A percentile compares a stretch with the other conserved stretches of the same genome.
Conservation (phyloP, 225 moss, liverwort and hornwort species). For the Sphagnum tenellum region DNA sequence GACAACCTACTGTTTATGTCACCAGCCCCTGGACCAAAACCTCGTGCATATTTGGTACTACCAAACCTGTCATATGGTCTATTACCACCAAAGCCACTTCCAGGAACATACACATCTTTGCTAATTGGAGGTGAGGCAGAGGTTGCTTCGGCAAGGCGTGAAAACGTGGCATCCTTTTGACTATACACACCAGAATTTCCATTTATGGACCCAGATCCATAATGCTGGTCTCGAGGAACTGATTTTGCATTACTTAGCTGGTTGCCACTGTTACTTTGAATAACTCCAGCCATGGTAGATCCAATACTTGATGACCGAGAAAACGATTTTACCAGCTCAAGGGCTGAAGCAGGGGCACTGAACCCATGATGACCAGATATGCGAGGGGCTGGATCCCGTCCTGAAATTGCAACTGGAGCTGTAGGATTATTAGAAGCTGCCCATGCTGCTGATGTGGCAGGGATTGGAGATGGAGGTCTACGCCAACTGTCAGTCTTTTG, state of each 20-base stretch:
- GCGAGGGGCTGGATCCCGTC: constrained; percentile 56
- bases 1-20: constrained; percentile 54
- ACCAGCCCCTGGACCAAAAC: constrained; percentile 34
- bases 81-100: constrained; percentile 44
- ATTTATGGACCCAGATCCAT: constrained; percentile 57
- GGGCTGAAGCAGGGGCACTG: constrained; percentile 65
- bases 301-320: constrained; percentile 75
- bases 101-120: constrained; percentile 27
- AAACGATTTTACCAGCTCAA: constrained; percentile 90
- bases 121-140: constrained; percentile 14
- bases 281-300: constrained; percentile 46
- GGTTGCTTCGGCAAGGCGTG: constrained; percentile 88
- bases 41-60: constrained; percentile 40
- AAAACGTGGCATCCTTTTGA: constrained; percentile 77
- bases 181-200: constrained; percentile 42
- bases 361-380: constrained; percentile 61
- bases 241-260: constrained; percentile 59
- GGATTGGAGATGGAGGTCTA: constrained; percentile 46
- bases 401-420: constrained; percentile 24
- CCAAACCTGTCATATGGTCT: constrained; percentile 40
- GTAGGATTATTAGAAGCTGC: constrained; percentile 4
- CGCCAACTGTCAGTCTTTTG: constrained; percentile 97
- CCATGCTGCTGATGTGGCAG: constrained; percentile 11
- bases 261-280: constrained; percentile 45
- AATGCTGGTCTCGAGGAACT: constrained; percentile 52